A percentile compares a stretch with the other conserved stretches of the same genome.
Conservation (phyloP, 805 yeast genomes). For the Yarrowia osloensis region DNA sequence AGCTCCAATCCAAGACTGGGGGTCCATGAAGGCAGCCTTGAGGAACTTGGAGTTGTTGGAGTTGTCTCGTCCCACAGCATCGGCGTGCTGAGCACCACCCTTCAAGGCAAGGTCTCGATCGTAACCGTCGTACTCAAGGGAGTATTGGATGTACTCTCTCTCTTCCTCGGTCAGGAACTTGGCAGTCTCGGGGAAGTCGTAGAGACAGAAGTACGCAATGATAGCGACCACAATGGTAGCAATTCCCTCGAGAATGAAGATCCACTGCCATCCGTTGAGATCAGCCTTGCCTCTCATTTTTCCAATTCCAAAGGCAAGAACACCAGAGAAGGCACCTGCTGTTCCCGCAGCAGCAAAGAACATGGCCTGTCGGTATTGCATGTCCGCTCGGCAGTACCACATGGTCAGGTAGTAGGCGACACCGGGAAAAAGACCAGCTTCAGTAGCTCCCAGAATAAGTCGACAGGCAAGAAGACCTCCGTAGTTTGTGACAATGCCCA, state of each 20-base stretch:
- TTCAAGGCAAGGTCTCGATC: constrained; percentile 20
- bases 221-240: constrained; percentile 43
- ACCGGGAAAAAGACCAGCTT: constrained; percentile 51
- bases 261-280: constrained; percentile 54
- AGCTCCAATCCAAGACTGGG: constrained; percentile 53
- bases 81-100: constrained; percentile 40
- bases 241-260: constrained; percentile 55
- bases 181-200: constrained; percentile 60
- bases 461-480: constrained; percentile 44
- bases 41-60: constrained; percentile 52
- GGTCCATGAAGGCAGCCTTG: constrained; percentile 52
- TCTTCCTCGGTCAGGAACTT: constrained; percentile 49
- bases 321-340: constrained; percentile 58
- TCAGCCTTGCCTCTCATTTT: constrained; percentile 45
- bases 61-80: constrained; percentile 49
- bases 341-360: constrained; percentile 41
- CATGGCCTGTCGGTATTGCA: constrained; percentile 46
- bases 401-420: constrained; percentile 41
- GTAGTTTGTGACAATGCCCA: constrained; percentile 43
- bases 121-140: constrained; percentile 27
- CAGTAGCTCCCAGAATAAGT: constrained; percentile 47
- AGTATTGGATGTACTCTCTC: constrained; percentile 45
- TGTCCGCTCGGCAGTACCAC: constrained; percentile 46
- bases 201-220: constrained; percentile 43
- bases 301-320: constrained; percentile 47